Evolutionary conservation across 257 asterid species (phyloP), one percentile per base, ranked within the genome.

Genomic region (Agastache rugosa): DNA sequence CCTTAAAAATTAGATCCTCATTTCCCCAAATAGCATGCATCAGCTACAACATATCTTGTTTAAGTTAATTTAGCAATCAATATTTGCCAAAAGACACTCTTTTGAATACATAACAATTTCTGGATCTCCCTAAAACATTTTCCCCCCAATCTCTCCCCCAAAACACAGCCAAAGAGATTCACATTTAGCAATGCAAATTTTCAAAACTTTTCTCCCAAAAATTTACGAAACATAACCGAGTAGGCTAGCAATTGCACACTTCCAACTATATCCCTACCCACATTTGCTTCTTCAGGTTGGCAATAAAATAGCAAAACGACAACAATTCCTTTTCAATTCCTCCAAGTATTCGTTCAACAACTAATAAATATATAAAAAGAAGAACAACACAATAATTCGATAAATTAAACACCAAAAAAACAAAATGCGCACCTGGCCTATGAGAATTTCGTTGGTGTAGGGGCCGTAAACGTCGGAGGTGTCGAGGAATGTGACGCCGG

Each of bases 401-500:
- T 20, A 29, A 72, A n/a, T n/a, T n/a, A n/a, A 72, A 39, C 37
- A 4, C n/a, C 10, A 17, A 25, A 72, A 11, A 12, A 48, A 10
- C 8, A 47, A 23, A 20, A 17, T 8, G 39, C 15, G 11, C 5
- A 80, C 81, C 84, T 80, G 67, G 63, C 76, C 76, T 51, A 80
- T 15, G 61, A 80, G 84, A 44, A 60, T 39, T 58, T 80, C 84
- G 12, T 80, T 80, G 78, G 79, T 80, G 64, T 79, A 64, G n/a
- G 85, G 87, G 4, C 84, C 84, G 16, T 80, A 80, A 44, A 31
- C 65, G 56, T 80, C 84, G 69, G 84, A 80, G 73, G 84, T 80
- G 64, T 80, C 84, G 73, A 80, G 81, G 47, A 80, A 80, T 0
- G 83, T 79, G 56, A 79, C 79, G 64, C 79, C 83, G 65, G 83